A percentile compares a stretch with the other conserved stretches of the same genome.
These are phyloP conservation scores for Pseudoperonospora humuli DNA, from an alignment of 352 stramenopile species.

Conservation along the genomic window DNA sequence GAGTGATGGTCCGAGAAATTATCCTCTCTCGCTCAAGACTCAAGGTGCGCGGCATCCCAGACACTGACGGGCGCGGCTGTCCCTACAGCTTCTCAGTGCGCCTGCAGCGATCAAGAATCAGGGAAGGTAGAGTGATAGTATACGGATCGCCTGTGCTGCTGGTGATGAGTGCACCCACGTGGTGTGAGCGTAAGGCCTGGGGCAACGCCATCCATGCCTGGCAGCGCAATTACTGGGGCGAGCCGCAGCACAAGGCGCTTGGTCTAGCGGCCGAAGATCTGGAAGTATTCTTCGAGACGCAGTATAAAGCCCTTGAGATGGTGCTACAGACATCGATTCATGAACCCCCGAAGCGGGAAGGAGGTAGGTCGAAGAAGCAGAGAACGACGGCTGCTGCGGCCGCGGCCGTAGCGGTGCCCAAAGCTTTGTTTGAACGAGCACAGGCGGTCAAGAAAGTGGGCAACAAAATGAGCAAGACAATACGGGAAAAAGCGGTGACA, in stretches of 20 bases:
- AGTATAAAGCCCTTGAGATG: constrained; percentile 46
- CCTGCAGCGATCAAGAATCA: constrained; percentile 63
- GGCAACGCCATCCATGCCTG: constrained; percentile 83
- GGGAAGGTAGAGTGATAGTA: constrained; percentile 58
- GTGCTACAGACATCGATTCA: constrained; percentile 26
- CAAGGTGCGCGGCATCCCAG: constrained; percentile 67
- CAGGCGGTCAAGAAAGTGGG: constrained; percentile 57
- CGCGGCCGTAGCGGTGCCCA: constrained; percentile 27
- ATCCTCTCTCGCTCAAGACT: constrained; percentile 63
- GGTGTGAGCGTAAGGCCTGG: constrained; percentile 74
- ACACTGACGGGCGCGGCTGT: constrained; percentile 61
- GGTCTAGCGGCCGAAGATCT: constrained; percentile 48
- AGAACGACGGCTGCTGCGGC: constrained; percentile 8
- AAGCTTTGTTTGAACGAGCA: constrained; percentile 43
- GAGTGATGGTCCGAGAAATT: constrained; percentile 59
- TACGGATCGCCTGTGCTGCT: constrained; percentile 47
- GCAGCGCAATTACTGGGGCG: constrained; percentile 83
- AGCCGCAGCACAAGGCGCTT: constrained; percentile 51
- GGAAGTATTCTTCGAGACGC: constrained; percentile 68
- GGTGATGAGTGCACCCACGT: constrained; percentile 62
- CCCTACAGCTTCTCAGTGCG: constrained; percentile 70
- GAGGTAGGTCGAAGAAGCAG: constrained; percentile 13
- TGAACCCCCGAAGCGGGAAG: constrained; percentile 7
- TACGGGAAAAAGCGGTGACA: constrained; percentile 51
- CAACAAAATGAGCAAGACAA: constrained; percentile 53